Conservation (phyloP, 192 early-diverging fungal species). For the Coemansia sp. region DNA sequence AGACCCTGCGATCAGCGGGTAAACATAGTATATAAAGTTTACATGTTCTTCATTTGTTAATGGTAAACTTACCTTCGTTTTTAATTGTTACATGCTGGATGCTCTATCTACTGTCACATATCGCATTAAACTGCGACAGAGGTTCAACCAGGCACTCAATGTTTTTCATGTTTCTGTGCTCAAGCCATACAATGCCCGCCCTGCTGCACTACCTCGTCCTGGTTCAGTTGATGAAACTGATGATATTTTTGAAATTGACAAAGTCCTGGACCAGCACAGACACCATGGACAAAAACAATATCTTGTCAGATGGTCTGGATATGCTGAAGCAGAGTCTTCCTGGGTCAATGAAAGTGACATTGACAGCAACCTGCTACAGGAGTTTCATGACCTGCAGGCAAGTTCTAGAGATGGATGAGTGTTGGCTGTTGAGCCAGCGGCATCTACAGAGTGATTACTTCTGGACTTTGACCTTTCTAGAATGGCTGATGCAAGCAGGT, state of each 20-base stretch:
- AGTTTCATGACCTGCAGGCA: too few relatives aligned
- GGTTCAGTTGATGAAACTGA: neutral
- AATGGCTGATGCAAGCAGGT: too few relatives aligned
- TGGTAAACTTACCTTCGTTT: too few relatives aligned
- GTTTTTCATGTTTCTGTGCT: slow-evolving; percentile 2
- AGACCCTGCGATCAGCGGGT: neutral
- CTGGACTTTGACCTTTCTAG: too few relatives aligned
- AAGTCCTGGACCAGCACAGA: neutral
- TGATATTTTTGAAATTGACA: neutral
- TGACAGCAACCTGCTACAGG: neutral
- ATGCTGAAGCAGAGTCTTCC: neutral
- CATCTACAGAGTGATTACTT: too few relatives aligned
- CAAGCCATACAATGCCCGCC: neutral
- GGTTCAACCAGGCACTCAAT: neutral
- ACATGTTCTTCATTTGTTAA: too few relatives aligned
- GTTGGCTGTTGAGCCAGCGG: too few relatives aligned
- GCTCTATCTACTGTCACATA: neutral
- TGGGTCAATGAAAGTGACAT: neutral
- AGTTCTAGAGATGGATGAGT: too few relatives aligned
- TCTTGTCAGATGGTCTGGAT: slow-evolving; percentile 3
- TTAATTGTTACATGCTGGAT: too few relatives aligned
- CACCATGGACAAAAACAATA: neutral
- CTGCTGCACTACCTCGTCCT: neutral
- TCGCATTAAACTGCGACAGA: neutral
- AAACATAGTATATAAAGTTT: too few relatives aligned